Base-by-base conservation (phyloP, 148 eudicot species). In the Rhododendron ferrugineum region DNA sequence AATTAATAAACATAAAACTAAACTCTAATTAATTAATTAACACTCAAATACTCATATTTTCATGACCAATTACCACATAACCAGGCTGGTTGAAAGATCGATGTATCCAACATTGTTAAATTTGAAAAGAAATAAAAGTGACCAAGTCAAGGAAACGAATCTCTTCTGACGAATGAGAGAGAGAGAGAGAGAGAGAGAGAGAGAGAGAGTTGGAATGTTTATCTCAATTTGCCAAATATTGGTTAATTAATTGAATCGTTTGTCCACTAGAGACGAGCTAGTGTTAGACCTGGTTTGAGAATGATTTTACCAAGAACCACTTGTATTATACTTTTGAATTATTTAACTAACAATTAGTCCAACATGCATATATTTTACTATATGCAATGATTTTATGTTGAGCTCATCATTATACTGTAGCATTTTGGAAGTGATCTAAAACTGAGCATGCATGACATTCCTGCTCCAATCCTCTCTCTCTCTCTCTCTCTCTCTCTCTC, bases 231-330 rank as follows among this genome's bases (percentile, higher is more conserved):
- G 23, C 76, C 26, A 82, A 70, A 32, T 30, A 58, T 58, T 58
- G 36, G 20, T 70, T 70, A 30, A 11, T 30, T 4, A 4, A 30
- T 13, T 70, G 2, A 70, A 28, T 70, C 11, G 14, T 62, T 66
- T 5, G 20, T 20, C n/a, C 78, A 37, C 47, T 62, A n/a, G 70
- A 62, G 11, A 26, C 16, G 4, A 9, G 52, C 18, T 28, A 9
- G 52, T 14, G 52, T 80, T 16, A 22, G 13, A 42, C 56, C 26
- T 64, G 18, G 36, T 60, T 37, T 22, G 74, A 42, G 74, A 42
- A 82, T 22, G 49, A 49, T 81, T 56, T 56, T 78, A 11, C 66
- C 73, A 81, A 81, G 73, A 60, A 37, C 50, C 80, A 34, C 26
- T 7, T 30, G 11, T 2, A 10, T 13, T 15, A 13, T 52, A 56